phyloP scores from a whole-genome alignment of 2,329 filamentous ascomycete species.

The Apiospora malaysiana region DNA sequence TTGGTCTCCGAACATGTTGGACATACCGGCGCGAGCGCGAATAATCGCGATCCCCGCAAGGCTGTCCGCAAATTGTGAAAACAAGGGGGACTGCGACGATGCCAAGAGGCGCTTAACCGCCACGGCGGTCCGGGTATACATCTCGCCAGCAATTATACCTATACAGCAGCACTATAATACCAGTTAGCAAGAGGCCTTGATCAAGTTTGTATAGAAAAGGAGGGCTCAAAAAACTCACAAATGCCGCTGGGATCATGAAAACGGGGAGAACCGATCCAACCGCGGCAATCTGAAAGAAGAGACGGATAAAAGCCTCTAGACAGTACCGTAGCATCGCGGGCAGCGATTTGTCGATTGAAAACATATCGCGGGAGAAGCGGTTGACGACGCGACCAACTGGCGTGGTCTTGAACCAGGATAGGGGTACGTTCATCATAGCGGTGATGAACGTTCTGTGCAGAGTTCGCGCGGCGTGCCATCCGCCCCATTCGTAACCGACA shows the following conservation, averaged over 20 bases:
- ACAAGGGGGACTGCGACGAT: constrained; percentile 56
- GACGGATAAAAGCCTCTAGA: constrained; percentile 45
- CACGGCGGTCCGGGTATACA: constrained; percentile 52
- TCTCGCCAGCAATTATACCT: constrained; percentile 48
- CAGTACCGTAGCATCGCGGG: constrained; percentile 51
- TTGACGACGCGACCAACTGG: constrained; percentile 60
- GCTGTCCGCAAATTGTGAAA: constrained; percentile 61
- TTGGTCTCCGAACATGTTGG: constrained; percentile 52
- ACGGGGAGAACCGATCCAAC: constrained; percentile 50
- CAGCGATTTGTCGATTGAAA: constrained; percentile 58
- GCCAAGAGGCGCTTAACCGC: constrained; percentile 48
- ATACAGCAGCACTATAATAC: constrained; percentile 38
- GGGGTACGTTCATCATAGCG: constrained; percentile 58
- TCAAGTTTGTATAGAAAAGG: background rate
- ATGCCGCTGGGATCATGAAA: constrained; percentile 48
- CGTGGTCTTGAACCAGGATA: constrained; percentile 62
- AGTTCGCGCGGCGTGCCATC: constrained; percentile 60
- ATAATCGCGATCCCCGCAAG: constrained; percentile 57
- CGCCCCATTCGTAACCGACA: constrained; percentile 58
- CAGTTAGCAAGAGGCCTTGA: background rate
- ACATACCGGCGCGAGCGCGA: constrained; percentile 56
- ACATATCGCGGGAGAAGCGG: constrained; percentile 62
- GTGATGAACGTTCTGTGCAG: constrained; percentile 60
- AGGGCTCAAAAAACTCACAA: constrained; percentile 24
- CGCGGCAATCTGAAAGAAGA: constrained; percentile 44